Evolutionary conservation across 2,329 filamentous ascomycete species (phyloP).

Genomic region (Arthroderma uncinatum): DNA sequence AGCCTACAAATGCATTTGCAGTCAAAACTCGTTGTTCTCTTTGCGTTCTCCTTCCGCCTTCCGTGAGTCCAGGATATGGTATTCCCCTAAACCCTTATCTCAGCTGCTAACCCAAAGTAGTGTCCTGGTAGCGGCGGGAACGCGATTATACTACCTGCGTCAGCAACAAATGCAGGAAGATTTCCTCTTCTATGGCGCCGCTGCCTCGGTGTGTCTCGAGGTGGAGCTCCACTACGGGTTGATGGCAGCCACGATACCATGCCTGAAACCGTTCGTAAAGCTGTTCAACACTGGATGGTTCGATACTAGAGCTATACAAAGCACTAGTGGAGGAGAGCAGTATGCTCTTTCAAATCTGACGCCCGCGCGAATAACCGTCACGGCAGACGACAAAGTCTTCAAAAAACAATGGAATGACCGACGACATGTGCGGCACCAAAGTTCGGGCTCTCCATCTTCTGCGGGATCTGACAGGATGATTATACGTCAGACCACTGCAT

Average conservation of each 20-base stretch:
- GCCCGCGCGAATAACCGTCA: slow-evolving; percentile 1
- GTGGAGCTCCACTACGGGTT: slow-evolving; percentile 12
- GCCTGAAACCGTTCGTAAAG: slow-evolving; percentile 15
- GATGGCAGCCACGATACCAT: slow-evolving; percentile 16
- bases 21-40: slow-evolving; percentile 14
- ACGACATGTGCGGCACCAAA: background rate
- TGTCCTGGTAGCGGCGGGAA: slow-evolving; percentile 10
- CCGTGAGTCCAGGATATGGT: slow-evolving; percentile 11
- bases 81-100: background rate
- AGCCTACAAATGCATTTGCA: slow-evolving; percentile 12
- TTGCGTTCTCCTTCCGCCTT: slow-evolving; percentile 15
- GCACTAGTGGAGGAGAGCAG: slow-evolving; percentile 4
- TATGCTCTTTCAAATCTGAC: slow-evolving; percentile 12
- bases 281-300: slow-evolving; percentile 15
- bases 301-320: slow-evolving; percentile 6
- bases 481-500: slow-evolving; percentile 13
- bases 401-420: background rate
- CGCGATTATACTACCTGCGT: slow-evolving; percentile 13
- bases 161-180: slow-evolving; percentile 8
- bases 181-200: slow-evolving; percentile 12
- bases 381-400: background rate
- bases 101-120: slow-evolving; percentile 5
- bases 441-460: slow-evolving; percentile 9
- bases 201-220: slow-evolving; percentile 13
- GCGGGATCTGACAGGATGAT: slow-evolving; percentile 12